Percentiles rank a stretch among this genome's conserved stretches.
These are phyloP conservation scores for Amanita brunnescens DNA, from an alignment of 768 basidiomycete genomes.

Conservation along the genomic window DNA sequence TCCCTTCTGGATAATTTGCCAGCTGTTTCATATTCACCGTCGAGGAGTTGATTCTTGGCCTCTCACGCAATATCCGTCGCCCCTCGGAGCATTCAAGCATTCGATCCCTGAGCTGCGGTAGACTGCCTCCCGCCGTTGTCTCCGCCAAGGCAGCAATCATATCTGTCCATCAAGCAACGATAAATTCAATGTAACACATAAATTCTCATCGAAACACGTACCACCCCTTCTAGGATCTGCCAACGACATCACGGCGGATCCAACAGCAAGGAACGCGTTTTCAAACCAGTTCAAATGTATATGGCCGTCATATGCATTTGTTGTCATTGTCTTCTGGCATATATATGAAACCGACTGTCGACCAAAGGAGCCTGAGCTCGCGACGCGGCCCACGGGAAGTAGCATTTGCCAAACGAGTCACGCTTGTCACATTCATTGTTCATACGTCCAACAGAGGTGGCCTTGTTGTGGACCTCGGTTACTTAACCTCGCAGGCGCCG, in stretches of 20 bases:
- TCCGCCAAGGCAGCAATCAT: conserved; percentile 94
- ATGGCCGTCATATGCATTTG: conserved; percentile 66
- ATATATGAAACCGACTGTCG: background rate
- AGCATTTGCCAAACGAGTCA: background rate
- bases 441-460: background rate
- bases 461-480: background rate
- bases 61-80: conserved; percentile 69
- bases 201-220: conserved; percentile 27
- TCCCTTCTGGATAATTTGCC: conserved; percentile 60
- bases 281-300: conserved; percentile 78
- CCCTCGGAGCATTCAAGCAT: conserved; percentile 83
- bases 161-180: conserved; percentile 38
- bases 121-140: conserved; percentile 75
- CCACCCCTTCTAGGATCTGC: conserved; percentile 79
- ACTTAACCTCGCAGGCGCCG: background rate
- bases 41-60: conserved; percentile 71
- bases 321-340: conserved; percentile 12
- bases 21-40: conserved; percentile 70
- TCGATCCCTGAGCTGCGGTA: conserved; percentile 64
- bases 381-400: background rate
- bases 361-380: background rate
- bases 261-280: conserved; percentile 76
- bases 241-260: conserved; percentile 78
- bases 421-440: background rate
- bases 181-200: background rate